These are phyloP conservation scores for Vicia villosa DNA, from an alignment of 306 rosid species.

Conservation along the genomic window DNA sequence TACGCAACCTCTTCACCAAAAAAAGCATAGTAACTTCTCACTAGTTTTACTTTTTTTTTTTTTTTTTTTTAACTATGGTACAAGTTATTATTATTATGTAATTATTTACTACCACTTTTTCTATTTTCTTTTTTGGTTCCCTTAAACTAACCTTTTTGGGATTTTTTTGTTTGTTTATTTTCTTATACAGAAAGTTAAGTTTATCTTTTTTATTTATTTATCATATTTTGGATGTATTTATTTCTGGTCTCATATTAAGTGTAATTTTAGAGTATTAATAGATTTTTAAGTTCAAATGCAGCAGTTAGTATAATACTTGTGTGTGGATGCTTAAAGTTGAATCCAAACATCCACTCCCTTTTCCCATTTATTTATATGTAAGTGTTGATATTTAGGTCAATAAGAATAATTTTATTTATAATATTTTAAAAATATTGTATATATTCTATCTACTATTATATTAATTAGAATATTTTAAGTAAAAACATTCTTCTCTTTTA, in stretches of 20 bases:
- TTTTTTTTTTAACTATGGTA: background rate
- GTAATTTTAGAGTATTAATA: background rate
- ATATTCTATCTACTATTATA: too few relatives aligned
- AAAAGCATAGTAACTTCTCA: constrained; percentile 65
- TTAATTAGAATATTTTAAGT: too few relatives aligned
- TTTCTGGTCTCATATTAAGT: background rate
- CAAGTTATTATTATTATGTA: background rate
- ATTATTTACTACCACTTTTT: constrained; percentile 9
- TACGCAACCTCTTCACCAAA: constrained; percentile 76
- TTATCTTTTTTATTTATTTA: constrained; percentile 1
- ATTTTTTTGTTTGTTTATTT: background rate
- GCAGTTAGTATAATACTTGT: too few relatives aligned
- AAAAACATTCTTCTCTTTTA: too few relatives aligned
- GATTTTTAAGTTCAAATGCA: too few relatives aligned
- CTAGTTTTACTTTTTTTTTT: constrained; percentile 17
- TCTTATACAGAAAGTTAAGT: constrained; percentile 41
- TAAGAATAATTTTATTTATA: too few relatives aligned
- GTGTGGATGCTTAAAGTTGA: too few relatives aligned
- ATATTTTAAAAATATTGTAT: too few relatives aligned
- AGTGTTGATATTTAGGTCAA: too few relatives aligned
- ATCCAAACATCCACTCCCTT: too few relatives aligned
- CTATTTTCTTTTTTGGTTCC: background rate
- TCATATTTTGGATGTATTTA: constrained; percentile 1
- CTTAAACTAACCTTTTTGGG: constrained; percentile 21
- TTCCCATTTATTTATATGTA: too few relatives aligned